Evolutionary conservation across 2,329 filamentous ascomycete genomes (phyloP).

Genomic region (Xylaria sp.): DNA sequence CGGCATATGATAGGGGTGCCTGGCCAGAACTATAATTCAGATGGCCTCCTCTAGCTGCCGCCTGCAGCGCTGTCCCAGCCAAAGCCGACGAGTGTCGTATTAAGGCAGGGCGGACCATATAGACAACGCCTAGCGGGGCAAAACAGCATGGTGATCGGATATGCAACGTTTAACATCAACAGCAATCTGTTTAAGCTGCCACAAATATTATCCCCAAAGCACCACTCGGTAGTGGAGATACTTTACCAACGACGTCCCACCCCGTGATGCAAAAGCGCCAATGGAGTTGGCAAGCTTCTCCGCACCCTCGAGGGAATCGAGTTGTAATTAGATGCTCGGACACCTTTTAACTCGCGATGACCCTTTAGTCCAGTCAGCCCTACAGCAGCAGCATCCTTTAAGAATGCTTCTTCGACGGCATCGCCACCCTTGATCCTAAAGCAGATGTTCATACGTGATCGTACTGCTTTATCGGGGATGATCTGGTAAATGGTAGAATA

Average conservation of each 20-base stretch:
- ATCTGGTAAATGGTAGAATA: constrained; percentile 78
- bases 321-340: constrained; percentile 87
- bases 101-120: no score
- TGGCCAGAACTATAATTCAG: no score
- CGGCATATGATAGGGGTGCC: no score
- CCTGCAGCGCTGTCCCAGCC: no score
- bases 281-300: constrained; percentile 73
- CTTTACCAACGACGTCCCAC: not conserved
- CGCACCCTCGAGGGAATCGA: constrained; percentile 76
- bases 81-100: no score
- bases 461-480: constrained; percentile 78
- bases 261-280: not conserved
- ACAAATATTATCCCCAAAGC: not conserved
- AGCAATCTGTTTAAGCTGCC: no score
- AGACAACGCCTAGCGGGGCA: no score
- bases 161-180: no score
- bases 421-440: constrained; percentile 77
- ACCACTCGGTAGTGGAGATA: not conserved
- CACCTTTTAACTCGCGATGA: constrained; percentile 86
- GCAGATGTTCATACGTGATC: constrained; percentile 95
- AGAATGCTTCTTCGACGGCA: constrained; percentile 81
- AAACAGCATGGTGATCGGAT: no score
- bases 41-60: no score
- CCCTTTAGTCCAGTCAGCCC: constrained; percentile 87
- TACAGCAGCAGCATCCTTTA: constrained; percentile 74